Percentiles rank a stretch among this genome's conserved stretches.
phyloP scores from a whole-genome alignment of 768 basidiomycete species.

The Podaxis rugospora region DNA sequence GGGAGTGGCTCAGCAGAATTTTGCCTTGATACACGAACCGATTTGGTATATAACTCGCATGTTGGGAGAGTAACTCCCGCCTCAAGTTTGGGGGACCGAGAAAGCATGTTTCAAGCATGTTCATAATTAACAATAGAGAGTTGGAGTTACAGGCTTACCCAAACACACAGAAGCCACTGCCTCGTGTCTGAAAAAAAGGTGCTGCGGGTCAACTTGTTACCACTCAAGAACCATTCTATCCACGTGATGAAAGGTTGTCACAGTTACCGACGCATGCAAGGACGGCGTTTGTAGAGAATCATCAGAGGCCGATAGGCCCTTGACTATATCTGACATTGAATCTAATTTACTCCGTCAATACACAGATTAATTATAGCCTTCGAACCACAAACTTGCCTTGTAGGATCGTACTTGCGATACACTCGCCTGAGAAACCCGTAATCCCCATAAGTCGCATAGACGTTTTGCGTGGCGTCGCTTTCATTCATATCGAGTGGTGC shows the following conservation, averaged over 20 bases:
- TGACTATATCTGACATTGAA: constrained; percentile 12
- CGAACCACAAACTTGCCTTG: constrained; percentile 24
- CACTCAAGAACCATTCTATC: not conserved
- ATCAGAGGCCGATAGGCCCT: constrained; percentile 11
- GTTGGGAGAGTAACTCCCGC: not conserved
- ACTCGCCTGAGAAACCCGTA: constrained; percentile 31
- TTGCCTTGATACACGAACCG: not conserved
- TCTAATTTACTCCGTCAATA: constrained; percentile 1
- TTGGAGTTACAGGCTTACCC: not conserved
- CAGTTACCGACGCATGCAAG: not conserved
- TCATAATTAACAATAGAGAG: not conserved
- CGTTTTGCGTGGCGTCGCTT: constrained; percentile 32
- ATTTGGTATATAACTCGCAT: not conserved
- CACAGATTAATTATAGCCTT: constrained; percentile 24
- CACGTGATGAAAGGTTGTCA: not conserved
- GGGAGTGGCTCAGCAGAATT: too few relatives aligned
- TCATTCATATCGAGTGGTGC: constrained; percentile 37
- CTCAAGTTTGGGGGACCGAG: not conserved
- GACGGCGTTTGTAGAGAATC: not conserved
- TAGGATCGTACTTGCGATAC: constrained; percentile 41
- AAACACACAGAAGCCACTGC: not conserved
- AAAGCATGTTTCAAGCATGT: not conserved
- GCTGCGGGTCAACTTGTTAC: not conserved
- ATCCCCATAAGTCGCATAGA: constrained; percentile 35
- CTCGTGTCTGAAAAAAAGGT: not conserved